A percentile compares a stretch with the other conserved stretches of the same genome.
phyloP scores from a whole-genome alignment of 169 alveolate species.

The Neospora caninum region DNA sequence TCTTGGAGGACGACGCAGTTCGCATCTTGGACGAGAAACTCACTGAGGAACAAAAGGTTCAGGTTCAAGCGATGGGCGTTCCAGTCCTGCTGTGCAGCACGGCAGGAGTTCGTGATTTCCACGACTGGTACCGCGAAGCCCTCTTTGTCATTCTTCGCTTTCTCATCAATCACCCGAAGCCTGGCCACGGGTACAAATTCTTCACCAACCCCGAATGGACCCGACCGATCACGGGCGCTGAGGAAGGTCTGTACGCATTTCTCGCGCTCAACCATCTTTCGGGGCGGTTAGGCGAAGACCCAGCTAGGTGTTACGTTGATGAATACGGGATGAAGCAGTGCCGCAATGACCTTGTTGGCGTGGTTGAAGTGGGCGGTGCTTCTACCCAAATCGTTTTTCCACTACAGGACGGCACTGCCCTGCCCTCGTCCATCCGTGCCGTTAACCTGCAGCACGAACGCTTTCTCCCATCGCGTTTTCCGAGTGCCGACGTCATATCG shows the following conservation, averaged over 20 bases:
- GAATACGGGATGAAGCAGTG: neutral
- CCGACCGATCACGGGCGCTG: constrained; percentile 38
- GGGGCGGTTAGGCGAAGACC: neutral
- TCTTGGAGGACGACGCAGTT: no score
- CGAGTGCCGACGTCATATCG: constrained; percentile 18
- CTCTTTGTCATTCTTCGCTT: neutral
- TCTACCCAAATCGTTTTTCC: constrained; percentile 48
- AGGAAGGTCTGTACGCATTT: constrained; percentile 47
- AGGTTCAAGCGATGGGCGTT: constrained; percentile 14
- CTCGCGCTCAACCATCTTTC: constrained; percentile 25
- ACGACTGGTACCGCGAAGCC: constrained; percentile 44
- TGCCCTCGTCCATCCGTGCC: constrained; percentile 14
- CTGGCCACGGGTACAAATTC: neutral
- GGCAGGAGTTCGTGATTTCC: constrained; percentile 39
- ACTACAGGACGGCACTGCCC: neutral
- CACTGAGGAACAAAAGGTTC: no score
- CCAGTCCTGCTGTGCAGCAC: constrained; percentile 46
- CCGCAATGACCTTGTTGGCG: constrained; percentile 23
- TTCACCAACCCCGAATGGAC: constrained; percentile 37
- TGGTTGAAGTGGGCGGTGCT: constrained; percentile 54
- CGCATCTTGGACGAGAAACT: no score
- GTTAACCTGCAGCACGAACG: neutral
- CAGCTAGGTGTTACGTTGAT: no score
- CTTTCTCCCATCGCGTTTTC: neutral
- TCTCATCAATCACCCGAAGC: neutral